Evolutionary conservation across 2,329 filamentous ascomycete genomes (phyloP), one percentile per base, ranked within the genome.

Genomic region (Colletotrichum filicis): DNA sequence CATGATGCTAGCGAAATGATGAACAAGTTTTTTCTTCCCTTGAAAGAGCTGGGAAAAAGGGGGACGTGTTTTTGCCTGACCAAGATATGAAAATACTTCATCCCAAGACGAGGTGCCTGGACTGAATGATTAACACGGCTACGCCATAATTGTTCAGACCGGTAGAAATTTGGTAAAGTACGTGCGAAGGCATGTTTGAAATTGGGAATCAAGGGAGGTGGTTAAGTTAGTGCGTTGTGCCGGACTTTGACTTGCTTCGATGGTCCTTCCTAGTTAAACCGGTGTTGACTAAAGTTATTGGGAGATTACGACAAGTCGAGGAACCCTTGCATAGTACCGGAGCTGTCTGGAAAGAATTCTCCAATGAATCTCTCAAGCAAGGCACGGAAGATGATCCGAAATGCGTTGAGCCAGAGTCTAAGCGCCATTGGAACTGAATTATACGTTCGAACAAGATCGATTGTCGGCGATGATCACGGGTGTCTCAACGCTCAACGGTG

Each of bases 61-160:
- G 19, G 42, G 2, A 0, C 1, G 42, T 49, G 7, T 2, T 49
- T n/a, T 49, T 5, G 8, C 42, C 37, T 19, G 19, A 1, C 4
- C 19, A 49, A n/a, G 2, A 5, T 19, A 49, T n/a, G 19, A 35
- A 1, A 0, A 35, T 35, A 5, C 32, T 19, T 11, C 19, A 22
- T n/a, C 1, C 3, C 1, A n/a, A 8, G 8, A n/a, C 1, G 7
- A 9, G 42, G 14, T 11, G 1, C 0, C 14, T 6, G 14, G 7
- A 7, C 3, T 11, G 19, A 49, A n/a, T 4, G 7, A 49, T 49
- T 49, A 1, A 11, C 0, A 2, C 37, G 2, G 16, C 37, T 3
- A 16, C 37, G 37, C 1, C 42, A 2, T 3, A 49, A 19, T 19
- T 42, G 14, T 16, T 16, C 37, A 42, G 12, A 16, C 5, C 0